Evolutionary conservation across 257 asterid species (phyloP), one percentile per base, ranked within the genome.

Genomic region (Solanum virginianum): DNA sequence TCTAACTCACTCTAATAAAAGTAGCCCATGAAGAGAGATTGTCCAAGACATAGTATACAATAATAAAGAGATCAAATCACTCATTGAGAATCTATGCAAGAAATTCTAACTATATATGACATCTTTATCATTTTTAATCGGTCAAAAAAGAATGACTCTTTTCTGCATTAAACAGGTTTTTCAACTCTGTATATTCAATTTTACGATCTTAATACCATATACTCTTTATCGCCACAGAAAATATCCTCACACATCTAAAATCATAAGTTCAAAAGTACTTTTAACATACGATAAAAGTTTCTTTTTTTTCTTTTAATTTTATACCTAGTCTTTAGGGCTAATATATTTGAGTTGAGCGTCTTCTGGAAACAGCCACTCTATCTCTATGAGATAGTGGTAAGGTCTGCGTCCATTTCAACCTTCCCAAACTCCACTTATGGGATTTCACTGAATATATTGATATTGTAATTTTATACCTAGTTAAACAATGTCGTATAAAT

Each of bases 171-270:
- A 59, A 56, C 8, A 32, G 4, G 1, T 18, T 56, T 2, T 59
- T 9, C 14, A 0, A 5, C 9, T 57, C 3, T 20, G 20, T 20
- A 57, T 20, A 59, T 59, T 57, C 8, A 60, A 10, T n/a, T 22
- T 22, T 3, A 0, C 36, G 36, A 32, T 29, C 36, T 62, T 22
- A 1, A 62, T 14, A 8, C 0, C 13, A 22, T 62, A 11, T 22
- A 0, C 8, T 60, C 36, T 29, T 60, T 22, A 22, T 62, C 69
- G 1, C 36, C 4, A 11, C 24, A 62, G 9, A 22, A 62, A 62
- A n/a, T 5, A 8, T 62, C 0, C 0, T 0, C 0, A 11, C 39
- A 24, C 12, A 2, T 0, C 17, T 22, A n/a, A 59, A 55, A 16
- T 51, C n/a, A 55, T 16, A 55, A 15, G 60, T 16, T 16, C 2